Evolutionary conservation across 176 grass and related monocot genomes (phyloP).

Genomic region (Olyra latifolia): DNA sequence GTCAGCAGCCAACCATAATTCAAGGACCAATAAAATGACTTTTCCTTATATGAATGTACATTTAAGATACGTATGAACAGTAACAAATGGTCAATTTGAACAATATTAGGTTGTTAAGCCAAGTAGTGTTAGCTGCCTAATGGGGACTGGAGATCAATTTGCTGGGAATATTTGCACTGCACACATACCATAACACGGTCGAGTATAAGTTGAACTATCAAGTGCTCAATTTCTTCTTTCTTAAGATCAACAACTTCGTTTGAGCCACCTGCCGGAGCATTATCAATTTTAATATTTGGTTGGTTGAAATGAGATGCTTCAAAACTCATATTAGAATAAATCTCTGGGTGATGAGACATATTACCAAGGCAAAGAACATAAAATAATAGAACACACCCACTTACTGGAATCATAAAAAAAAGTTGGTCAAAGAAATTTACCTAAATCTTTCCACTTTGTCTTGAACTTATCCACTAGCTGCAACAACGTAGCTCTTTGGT

Average conservation of each 20-base stretch:
- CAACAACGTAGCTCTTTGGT: slow-evolving; percentile 86
- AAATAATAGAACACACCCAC: not conserved
- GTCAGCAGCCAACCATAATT: too few relatives aligned
- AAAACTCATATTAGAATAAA: not conserved
- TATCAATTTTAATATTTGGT: slow-evolving; percentile 18
- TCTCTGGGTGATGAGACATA: not conserved
- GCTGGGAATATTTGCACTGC: not conserved
- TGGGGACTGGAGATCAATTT: not conserved
- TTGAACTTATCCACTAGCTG: slow-evolving; percentile 85
- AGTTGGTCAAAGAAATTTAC: slow-evolving; percentile 33
- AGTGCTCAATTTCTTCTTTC: slow-evolving; percentile 82
- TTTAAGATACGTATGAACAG: slow-evolving; percentile 1
- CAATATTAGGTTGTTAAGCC: not conserved
- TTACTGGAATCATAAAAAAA: slow-evolving; percentile 1
- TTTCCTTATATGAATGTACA: slow-evolving; percentile 4
- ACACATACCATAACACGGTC: slow-evolving; percentile 76
- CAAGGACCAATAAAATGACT: too few relatives aligned
- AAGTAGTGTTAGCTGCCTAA: not conserved
- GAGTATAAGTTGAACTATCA: slow-evolving; percentile 85
- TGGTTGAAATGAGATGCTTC: not conserved
- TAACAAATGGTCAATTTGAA: not conserved
- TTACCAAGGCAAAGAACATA: slow-evolving; percentile 4
- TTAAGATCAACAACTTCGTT: slow-evolving; percentile 61
- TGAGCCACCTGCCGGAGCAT: slow-evolving; percentile 55
- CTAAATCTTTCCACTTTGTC: slow-evolving; percentile 62